phyloP scores from a whole-genome alignment of 192 early-diverging fungal species.

The Phlyctochytrium arcticum region DNA sequence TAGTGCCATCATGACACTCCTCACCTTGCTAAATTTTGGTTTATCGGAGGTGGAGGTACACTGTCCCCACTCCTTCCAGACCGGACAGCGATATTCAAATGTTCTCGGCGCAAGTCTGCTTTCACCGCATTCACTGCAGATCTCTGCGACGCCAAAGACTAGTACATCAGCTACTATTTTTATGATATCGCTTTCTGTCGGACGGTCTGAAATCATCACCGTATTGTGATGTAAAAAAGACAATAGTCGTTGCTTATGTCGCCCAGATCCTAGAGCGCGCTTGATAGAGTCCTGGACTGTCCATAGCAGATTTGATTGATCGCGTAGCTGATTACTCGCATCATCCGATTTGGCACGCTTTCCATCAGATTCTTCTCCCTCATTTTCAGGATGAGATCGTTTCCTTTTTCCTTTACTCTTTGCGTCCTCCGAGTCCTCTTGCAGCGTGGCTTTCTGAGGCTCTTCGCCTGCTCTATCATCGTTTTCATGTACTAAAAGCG shows the following conservation, averaged over 20 bases:
- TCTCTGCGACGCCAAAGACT: slow-evolving; percentile 14
- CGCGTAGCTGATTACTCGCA: neutral
- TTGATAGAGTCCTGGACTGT: slow-evolving; percentile 2
- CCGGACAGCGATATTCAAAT: slow-evolving; percentile 10
- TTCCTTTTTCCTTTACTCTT: neutral
- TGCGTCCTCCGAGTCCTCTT: neutral
- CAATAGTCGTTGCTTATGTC: neutral
- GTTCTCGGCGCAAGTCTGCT: slow-evolving; percentile 2
- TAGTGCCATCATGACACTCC: too few relatives aligned
- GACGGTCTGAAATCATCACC: neutral
- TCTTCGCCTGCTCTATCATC: neutral
- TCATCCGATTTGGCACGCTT: neutral
- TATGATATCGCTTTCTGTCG: neutral
- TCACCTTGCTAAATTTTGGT: slow-evolving; percentile 10
- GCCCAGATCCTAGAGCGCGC: neutral
- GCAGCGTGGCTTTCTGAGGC: neutral
- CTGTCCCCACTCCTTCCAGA: slow-evolving; percentile 8
- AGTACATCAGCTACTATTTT: slow-evolving; percentile 6
- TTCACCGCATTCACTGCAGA: slow-evolving; percentile 6
- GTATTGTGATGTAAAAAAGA: neutral
- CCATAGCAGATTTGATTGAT: slow-evolving; percentile 16
- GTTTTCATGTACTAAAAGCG: too few relatives aligned
- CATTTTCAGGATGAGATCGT: neutral
- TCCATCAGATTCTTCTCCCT: neutral
- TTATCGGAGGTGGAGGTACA: slow-evolving; percentile 1